Percentiles rank a stretch among this genome's conserved stretches.
phyloP scores from a whole-genome alignment of 768 basidiomycete genomes.

The Gelatoporia subvermispora region DNA sequence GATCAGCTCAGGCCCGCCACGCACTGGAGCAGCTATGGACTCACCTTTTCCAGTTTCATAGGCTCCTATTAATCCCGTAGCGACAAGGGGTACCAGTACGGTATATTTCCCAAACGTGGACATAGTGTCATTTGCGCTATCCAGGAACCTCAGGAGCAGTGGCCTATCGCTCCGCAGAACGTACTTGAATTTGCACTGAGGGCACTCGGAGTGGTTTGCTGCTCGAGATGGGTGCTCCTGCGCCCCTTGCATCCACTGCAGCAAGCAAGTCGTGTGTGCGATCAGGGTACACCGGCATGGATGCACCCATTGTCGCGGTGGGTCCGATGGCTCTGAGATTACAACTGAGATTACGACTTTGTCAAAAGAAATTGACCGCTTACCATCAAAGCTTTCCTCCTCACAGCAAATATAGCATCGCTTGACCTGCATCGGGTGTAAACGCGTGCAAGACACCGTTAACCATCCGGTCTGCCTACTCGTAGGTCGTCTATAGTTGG shows the following conservation, averaged over 20 bases:
- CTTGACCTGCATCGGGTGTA: constrained; percentile 44
- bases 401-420: constrained; percentile 80
- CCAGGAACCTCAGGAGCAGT: constrained; percentile 41
- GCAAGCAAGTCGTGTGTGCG: constrained; percentile 74
- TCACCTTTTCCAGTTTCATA: no score
- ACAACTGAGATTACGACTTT: neutral
- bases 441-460: neutral
- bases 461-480: constrained; percentile 8
- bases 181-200: constrained; percentile 67
- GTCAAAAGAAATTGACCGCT: neutral
- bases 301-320: constrained; percentile 65
- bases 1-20: no score
- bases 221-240: constrained; percentile 51
- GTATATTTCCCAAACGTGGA: constrained; percentile 48
- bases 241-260: constrained; percentile 74
- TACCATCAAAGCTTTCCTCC: constrained; percentile 53
- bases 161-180: constrained; percentile 66
- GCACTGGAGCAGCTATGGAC: no score
- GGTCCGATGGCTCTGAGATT: constrained; percentile 37
- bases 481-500: constrained; percentile 30
- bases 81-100: constrained; percentile 45
- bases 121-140: constrained; percentile 45
- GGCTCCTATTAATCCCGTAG: constrained; percentile 32
- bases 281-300: constrained; percentile 78
- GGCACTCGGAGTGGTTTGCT: constrained; percentile 69